These are phyloP conservation scores for Arachis monticola DNA, from an alignment of 331 rosid genomes.

Conservation along the genomic window DNA sequence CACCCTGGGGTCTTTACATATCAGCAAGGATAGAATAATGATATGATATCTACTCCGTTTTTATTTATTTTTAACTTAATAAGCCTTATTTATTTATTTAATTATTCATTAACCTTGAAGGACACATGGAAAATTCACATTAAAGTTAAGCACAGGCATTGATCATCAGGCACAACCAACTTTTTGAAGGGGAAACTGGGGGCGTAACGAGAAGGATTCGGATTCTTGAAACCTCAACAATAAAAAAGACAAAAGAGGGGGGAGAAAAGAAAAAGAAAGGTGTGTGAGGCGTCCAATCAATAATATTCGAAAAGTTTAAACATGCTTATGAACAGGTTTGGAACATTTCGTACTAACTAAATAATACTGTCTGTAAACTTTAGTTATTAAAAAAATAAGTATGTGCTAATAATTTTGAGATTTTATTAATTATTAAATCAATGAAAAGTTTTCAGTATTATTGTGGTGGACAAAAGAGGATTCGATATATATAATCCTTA, in stretches of 20 bases:
- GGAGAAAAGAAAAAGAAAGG: background rate
- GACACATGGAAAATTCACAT: conserved; percentile 40
- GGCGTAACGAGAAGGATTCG: conserved; percentile 22
- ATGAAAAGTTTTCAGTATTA: too few relatives aligned
- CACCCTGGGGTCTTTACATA: too few relatives aligned
- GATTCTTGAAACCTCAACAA: conserved; percentile 31
- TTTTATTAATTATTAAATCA: too few relatives aligned
- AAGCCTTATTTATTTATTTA: background rate
- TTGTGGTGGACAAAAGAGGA: too few relatives aligned
- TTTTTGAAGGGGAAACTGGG: background rate
- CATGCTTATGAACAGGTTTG: too few relatives aligned
- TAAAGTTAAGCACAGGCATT: conserved; percentile 35
- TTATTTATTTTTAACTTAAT: conserved; percentile 4
- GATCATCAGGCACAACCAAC: conserved; percentile 7
- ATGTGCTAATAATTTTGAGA: too few relatives aligned
- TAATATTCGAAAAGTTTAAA: background rate
- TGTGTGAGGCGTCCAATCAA: conserved; percentile 35
- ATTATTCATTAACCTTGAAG: background rate
- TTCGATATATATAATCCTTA: too few relatives aligned
- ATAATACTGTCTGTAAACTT: too few relatives aligned
- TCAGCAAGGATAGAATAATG: conserved; percentile 16
- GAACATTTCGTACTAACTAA: too few relatives aligned
- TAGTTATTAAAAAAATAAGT: too few relatives aligned
- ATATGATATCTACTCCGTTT: background rate
- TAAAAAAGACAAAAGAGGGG: background rate